Evolutionary conservation across 169 alveolate species (phyloP).

Genomic region (Toxoplasma gondii): DNA sequence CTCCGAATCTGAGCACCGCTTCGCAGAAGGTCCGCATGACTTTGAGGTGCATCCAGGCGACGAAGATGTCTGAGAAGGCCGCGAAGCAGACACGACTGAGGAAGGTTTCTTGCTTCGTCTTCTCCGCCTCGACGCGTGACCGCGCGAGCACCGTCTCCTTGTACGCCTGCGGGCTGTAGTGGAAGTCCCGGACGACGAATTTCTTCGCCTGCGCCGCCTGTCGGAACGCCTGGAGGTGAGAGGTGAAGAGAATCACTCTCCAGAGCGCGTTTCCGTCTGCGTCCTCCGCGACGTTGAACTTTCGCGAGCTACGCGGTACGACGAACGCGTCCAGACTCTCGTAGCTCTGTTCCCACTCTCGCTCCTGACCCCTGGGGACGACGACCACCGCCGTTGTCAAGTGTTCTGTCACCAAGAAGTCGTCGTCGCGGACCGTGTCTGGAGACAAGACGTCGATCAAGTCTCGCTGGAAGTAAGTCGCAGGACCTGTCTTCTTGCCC

Average conservation of each 20-base stretch:
- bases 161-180: conserved; percentile 75
- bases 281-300: conserved; percentile 70
- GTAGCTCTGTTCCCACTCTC: conserved; percentile 69
- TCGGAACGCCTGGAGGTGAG: conserved; percentile 71
- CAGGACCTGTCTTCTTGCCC: conserved; percentile 14
- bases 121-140: conserved; percentile 73
- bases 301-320: conserved; percentile 81
- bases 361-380: conserved; percentile 77
- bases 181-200: conserved; percentile 76
- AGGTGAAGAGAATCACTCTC: conserved; percentile 78
- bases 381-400: conserved; percentile 79
- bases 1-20: conserved; percentile 85
- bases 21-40: conserved; percentile 80
- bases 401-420: conserved; percentile 77
- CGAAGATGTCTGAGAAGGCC: conserved; percentile 82
- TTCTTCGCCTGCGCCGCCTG: conserved; percentile 67
- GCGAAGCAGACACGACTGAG: conserved; percentile 80
- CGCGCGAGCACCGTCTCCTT: conserved; percentile 67
- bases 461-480: conserved; percentile 69
- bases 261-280: conserved; percentile 81
- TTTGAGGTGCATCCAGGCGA: conserved; percentile 83
- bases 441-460: conserved; percentile 80
- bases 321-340: conserved; percentile 77
- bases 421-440: conserved; percentile 71
- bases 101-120: conserved; percentile 73